Percentiles rank a stretch among this genome's conserved stretches.
Evolutionary conservation across 163 green algal species (phyloP).

Genomic region (Chloromonas sp.): DNA sequence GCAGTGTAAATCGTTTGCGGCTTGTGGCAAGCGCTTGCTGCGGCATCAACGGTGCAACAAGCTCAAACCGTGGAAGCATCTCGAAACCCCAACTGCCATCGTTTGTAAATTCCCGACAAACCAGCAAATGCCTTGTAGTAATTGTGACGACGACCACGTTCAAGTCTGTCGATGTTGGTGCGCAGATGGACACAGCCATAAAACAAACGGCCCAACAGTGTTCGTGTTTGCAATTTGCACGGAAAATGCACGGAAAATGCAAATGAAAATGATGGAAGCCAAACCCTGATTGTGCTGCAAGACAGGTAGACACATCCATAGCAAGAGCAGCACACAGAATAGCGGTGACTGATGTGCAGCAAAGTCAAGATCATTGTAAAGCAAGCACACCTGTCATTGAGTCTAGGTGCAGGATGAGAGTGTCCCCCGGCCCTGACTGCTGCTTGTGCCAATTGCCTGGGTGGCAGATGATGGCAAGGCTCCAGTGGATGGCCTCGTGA

Average conservation of each 20-base stretch:
- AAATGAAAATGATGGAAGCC: no score
- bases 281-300: no score
- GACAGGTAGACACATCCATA: neutral
- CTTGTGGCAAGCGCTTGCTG: slow-evolving; percentile 31
- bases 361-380: no score
- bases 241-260: no score
- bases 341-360: no score
- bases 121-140: no score
- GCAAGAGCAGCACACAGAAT: neutral
- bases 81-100: no score
- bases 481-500: slow-evolving; percentile 87
- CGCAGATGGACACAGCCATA: neutral
- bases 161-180: neutral
- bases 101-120: no score
- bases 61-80: no score
- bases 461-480: slow-evolving; percentile 81
- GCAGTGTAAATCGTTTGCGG: slow-evolving; percentile 26
- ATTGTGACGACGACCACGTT: neutral
- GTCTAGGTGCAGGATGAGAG: slow-evolving; percentile 70
- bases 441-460: slow-evolving; percentile 30
- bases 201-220: no score
- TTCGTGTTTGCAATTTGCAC: no score
- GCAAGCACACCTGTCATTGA: slow-evolving; percentile 37
- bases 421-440: neutral
- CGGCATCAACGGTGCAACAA: neutral